Evolutionary conservation across 2,329 filamentous ascomycete genomes (phyloP), one percentile per base, ranked within the genome.

Genomic region (Ceratocystiopsis brevicomis): DNA sequence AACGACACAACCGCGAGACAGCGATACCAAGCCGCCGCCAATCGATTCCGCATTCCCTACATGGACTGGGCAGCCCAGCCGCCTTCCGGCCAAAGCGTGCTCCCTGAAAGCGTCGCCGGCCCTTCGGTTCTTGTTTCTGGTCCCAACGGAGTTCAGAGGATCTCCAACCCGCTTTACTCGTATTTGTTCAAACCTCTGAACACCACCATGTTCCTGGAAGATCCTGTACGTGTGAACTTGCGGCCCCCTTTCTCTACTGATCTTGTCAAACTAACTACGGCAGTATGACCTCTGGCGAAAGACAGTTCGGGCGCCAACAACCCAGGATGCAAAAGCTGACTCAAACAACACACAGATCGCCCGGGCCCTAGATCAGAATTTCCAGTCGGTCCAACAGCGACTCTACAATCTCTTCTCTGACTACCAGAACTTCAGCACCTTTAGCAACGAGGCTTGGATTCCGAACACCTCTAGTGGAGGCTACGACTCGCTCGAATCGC

Each of bases 391-490:
- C 35, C 70, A 76, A 52, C 66, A 74, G 49, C 68, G 82, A 13
- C 63, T 86, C 2, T 79, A 76, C 52, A 76, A 73, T 42, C 63
- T 85, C 1, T 72, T 81, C 48, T 73, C 76, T 10, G 73, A 70
- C 45, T 83, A 81, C 54, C 64, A 69, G 39, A 71, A 82, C 50
- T 83, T 77, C 54, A 71, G 72, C 15, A 64, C 69, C 15, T 82
- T 85, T 54, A 76, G 77, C 52, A 86, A 78, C 53, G 76, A 81
- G 54, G 72, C 68, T 1, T 78, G 71, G 69, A 65, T 67, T n/a
- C 56, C 59, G 9, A 59, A 62, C 4, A 60, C 60, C 14, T 62
- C 65, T 40, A 59, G 66, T 35, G 60, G 58, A 6, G 64, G 64
- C 13, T 69, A 69, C 41, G 79, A 83, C 54, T 82, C 77, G 12